Base-by-base conservation (phyloP, 371 early-diverging fungal species). In the Thermomucor indicae-seudaticae region DNA sequence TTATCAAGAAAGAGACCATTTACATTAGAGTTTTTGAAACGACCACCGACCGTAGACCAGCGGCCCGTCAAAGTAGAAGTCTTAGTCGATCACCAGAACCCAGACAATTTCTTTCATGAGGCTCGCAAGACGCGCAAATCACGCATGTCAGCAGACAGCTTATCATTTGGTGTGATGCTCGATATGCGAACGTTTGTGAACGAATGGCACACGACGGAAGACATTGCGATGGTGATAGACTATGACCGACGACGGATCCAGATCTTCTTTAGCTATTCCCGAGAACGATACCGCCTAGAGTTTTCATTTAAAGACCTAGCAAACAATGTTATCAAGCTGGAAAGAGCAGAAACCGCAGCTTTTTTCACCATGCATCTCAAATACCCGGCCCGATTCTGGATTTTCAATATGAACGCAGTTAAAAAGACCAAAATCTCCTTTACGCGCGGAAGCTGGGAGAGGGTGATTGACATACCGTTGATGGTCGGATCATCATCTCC, bases 141-240 rank as follows among this genome's bases (percentile, higher is more conserved):
- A n/a, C n/a, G n/a, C n/a, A n/a, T n/a, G n/a, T n/a, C n/a, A n/a
- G n/a, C n/a, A n/a, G n/a, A n/a, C n/a, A n/a, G n/a, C n/a, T n/a
- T n/a, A n/a, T 47, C 53, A 34, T 41, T 70, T 22, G 71, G 71
- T 0, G 53, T 57, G 1, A 46, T 67, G 24, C 32, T 40, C 1
- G 39, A 47, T 0, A 53, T 52, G 4, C 30, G 27, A 2, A 43
- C 46, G 1, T 67, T 61, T 46, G 45, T 57, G 24, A 53, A 53
- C 19, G 65, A 67, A 47, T 70, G 67, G 64, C n/a, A n/a, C 1
- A 63, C 62, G 1, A n/a, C 23, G 6, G 42, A 56, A 14, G 43
- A 60, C 24, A 58, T 70, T 27, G 50, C 40, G 12, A 51, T 66
- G 35, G 52, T 58, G 11, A 45, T 70, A 32, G 58, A 70, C 29